Percentiles rank a stretch among this genome's conserved stretches.
Evolutionary conservation across 2,329 filamentous ascomycete genomes (phyloP).

Genomic region (Paramyrothecium sp.): DNA sequence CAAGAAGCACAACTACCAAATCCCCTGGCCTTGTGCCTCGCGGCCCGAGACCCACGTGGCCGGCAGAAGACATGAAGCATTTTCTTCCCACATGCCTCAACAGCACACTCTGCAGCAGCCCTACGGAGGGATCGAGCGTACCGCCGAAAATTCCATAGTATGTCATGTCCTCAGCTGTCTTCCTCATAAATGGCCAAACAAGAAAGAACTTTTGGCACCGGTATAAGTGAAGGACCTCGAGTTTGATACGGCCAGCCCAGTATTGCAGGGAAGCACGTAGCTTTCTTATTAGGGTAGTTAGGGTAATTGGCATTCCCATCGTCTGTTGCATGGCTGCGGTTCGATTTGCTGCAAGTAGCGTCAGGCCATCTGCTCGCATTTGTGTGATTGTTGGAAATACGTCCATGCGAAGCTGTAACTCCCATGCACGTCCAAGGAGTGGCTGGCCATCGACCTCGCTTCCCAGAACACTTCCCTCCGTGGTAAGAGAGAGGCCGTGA

Average conservation of each 20-base stretch:
- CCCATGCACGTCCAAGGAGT: background rate
- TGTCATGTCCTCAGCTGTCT: background rate
- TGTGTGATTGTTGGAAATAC: background rate
- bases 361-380: background rate
- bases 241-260: background rate
- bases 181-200: background rate
- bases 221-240: background rate
- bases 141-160: background rate
- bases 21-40: background rate
- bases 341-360: background rate
- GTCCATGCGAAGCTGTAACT: background rate
- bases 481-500: background rate
- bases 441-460: background rate
- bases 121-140: background rate
- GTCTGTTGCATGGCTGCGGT: background rate
- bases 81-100: background rate
- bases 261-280: background rate
- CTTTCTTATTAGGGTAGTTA: background rate
- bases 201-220: background rate
- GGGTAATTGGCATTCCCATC: too few species aligned
- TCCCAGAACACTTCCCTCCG: background rate
- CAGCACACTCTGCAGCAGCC: background rate
- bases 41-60: background rate
- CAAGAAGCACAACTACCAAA: background rate
- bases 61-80: background rate